phyloP scores from a whole-genome alignment of 139 green algal species.

The Chlorella sp. region DNA sequence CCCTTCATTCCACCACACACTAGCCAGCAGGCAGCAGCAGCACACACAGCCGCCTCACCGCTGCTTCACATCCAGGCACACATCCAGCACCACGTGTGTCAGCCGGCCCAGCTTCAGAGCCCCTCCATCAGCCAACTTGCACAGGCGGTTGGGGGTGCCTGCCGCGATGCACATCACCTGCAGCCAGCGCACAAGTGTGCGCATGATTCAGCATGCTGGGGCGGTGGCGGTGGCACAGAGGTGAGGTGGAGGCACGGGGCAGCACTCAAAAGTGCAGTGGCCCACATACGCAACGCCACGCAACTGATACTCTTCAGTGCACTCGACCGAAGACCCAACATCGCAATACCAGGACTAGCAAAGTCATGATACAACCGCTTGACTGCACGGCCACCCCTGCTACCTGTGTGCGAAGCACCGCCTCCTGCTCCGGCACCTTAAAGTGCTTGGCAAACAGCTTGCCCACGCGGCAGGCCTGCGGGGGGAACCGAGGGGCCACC shows the following conservation, averaged over 20 bases:
- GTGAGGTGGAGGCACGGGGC: background rate
- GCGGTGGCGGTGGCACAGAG: background rate
- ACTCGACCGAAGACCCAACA: no score
- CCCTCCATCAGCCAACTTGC: slow-evolving; percentile 44
- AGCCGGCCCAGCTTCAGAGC: slow-evolving; percentile 48
- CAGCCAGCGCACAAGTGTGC: background rate
- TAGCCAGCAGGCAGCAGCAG: background rate
- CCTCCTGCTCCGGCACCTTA: slow-evolving; percentile 61
- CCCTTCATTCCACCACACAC: no score
- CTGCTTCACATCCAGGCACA: slow-evolving; percentile 58
- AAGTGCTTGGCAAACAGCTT: slow-evolving; percentile 74
- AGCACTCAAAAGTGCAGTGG: no score
- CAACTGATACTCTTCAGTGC: no score
- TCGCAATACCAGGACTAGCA: no score
- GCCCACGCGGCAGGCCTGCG: slow-evolving; percentile 46
- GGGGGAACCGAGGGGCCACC: background rate
- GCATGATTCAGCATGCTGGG: background rate
- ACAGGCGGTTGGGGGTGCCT: slow-evolving; percentile 61
- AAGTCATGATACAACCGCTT: no score
- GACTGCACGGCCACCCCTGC: background rate
- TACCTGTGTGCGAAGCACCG: slow-evolving; percentile 13
- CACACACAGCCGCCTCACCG: slow-evolving; percentile 15
- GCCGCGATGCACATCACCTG: slow-evolving; percentile 31
- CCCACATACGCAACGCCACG: background rate
- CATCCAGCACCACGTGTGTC: slow-evolving; percentile 53